A percentile compares a stretch with the other conserved stretches of the same genome.
Evolutionary conservation across 2,329 filamentous ascomycete species (phyloP).

Genomic region (Incumbomyces delicatus): DNA sequence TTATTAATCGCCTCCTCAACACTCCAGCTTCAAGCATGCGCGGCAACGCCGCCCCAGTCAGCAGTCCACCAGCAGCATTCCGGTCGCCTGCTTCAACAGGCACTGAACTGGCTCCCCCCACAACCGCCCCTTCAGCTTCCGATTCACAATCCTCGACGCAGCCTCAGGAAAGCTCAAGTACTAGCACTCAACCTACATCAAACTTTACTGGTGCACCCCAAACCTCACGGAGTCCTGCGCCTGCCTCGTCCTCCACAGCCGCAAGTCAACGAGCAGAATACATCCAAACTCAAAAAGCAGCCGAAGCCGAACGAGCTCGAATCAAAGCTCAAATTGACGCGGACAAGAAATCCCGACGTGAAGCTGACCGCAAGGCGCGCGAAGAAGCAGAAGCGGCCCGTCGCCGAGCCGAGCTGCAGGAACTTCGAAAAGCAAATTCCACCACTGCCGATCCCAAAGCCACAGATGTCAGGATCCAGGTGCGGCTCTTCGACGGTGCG

Average conservation of each 20-base stretch:
- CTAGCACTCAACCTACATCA: conserved; percentile 4
- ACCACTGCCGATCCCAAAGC: conserved; percentile 17
- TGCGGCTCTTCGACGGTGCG: conserved; percentile 75
- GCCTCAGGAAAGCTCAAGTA: neutral
- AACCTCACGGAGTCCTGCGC: conserved; percentile 8
- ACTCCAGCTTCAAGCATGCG: conserved; percentile 4
- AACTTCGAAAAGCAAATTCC: conserved; percentile 10
- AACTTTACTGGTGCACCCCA: neutral
- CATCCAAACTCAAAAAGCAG: conserved; percentile 43
- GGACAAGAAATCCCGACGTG: conserved; percentile 60
- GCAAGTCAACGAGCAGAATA: conserved; percentile 16
- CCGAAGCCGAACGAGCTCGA: conserved; percentile 59
- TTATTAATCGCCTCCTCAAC: conserved; percentile 1
- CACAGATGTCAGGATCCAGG: conserved; percentile 54
- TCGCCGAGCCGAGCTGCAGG: conserved; percentile 24
- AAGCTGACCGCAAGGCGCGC: conserved; percentile 19
- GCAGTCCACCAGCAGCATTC: neutral
- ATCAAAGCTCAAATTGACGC: conserved; percentile 67
- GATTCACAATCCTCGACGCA: neutral
- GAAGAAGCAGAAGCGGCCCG: conserved; percentile 39
- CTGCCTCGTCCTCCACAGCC: conserved; percentile 4
- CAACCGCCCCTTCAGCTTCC: neutral
- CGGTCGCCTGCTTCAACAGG: neutral
- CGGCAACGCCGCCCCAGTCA: neutral
- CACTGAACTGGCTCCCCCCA: neutral